Evolutionary conservation across 345 rosid species (phyloP), one percentile per base, ranked within the genome.

Genomic region (Aquilaria sinensis): DNA sequence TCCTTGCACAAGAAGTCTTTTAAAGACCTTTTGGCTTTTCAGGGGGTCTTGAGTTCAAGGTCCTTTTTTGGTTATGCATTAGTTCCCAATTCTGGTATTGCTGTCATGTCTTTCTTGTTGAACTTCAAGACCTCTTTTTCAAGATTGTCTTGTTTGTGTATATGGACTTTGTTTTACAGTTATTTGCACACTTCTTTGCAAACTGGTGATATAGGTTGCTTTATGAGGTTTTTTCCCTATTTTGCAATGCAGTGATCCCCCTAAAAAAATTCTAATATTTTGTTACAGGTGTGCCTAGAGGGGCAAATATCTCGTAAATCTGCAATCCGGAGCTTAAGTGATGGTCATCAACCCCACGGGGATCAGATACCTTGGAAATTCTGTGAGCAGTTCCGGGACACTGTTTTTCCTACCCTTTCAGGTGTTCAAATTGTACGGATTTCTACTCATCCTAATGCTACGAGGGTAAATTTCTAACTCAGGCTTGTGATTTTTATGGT

Each of bases 351-450:
- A 66, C 99, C 99, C 9, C 82, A 49, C 80, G 99, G 99, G 64
- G 99, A 94, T 77, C 97, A 90, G 70, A 88, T 94, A 62, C 97
- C 99, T 32, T 94, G 99, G 99, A 94, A 94, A 72, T 91, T 94
- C 71, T 86, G 83, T 72, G 93, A 94, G 79, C 90, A 89, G 63
- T 94, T 86, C 55, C 82, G 84, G 62, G 93, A 94, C 55, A 66
- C 83, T 16, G 91, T 68, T 57, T 94, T 94, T 67, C 99, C 99
- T 60, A 76, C 78, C 59, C 86, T 94, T 65, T 94, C 99, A 31
- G 99, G 99, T 64, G 97, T 91, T 81, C 90, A 97, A 52, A 87
- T 94, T 47, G 99, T 91, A 51, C 91, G 99, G 60, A 94, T 94
- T 66, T 97, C 99, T 62, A 90, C 96, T 68, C 97, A 94, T 77